Percentiles rank a stretch among this genome's conserved stretches.
Conservation (phyloP, 2,329 filamentous ascomycete species). For the Akanthomyces lecanii region DNA sequence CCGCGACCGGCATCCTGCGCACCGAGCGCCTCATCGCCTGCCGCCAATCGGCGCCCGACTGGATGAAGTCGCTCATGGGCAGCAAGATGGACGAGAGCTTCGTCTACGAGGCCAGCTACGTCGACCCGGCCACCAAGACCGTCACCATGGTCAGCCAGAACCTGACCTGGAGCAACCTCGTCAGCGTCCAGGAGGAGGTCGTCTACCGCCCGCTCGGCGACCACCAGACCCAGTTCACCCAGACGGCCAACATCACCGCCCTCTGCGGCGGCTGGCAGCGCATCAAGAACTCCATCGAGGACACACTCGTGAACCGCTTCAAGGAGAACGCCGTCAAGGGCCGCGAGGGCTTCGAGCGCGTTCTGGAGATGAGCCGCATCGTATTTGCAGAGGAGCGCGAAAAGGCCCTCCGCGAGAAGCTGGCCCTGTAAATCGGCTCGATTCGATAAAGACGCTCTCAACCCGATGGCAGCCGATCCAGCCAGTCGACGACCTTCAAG, state of each 20-base stretch:
- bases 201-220: conserved; percentile 64
- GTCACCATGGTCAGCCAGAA: conserved; percentile 97
- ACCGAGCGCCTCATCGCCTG: conserved; percentile 61
- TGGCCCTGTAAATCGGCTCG: background rate
- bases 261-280: conserved; percentile 96
- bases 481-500: background rate
- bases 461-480: background rate
- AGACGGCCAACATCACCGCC: conserved; percentile 89
- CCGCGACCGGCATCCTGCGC: conserved; percentile 54
- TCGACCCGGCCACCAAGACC: conserved; percentile 76
- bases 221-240: conserved; percentile 72
- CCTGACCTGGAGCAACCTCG: conserved; percentile 84
- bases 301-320: conserved; percentile 83
- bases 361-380: conserved; percentile 86
- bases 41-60: conserved; percentile 65
- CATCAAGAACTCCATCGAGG: conserved; percentile 94
- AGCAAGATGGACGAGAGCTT: conserved; percentile 70
- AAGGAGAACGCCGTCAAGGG: conserved; percentile 87
- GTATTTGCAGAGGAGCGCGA: conserved; percentile 89
- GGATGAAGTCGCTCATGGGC: conserved; percentile 77
- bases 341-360: conserved; percentile 89
- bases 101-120: conserved; percentile 94
- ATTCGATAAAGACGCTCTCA: no score
- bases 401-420: conserved; percentile 30
- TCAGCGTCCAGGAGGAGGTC: conserved; percentile 91